These are phyloP conservation scores for Graphilbum ipis-grandicollis DNA, from an alignment of 2,329 filamentous ascomycete genomes.

Conservation along the genomic window DNA sequence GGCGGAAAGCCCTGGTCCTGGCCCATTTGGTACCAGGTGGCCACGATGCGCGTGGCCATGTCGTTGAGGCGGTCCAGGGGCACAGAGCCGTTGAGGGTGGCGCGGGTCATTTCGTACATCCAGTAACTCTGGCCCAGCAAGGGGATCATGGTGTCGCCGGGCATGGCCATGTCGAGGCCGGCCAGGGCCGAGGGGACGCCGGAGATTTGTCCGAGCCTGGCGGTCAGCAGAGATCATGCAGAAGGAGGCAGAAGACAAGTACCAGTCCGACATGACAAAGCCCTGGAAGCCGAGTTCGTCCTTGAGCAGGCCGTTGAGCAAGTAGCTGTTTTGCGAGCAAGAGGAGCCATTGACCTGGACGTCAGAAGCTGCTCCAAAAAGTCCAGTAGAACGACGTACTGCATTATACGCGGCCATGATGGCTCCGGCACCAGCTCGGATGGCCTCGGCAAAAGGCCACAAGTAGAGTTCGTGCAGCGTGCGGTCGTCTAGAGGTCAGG, in stretches of 20 bases:
- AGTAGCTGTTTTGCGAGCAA: conserved; percentile 48
- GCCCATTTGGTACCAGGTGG: conserved; percentile 41
- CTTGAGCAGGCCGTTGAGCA: conserved; percentile 62
- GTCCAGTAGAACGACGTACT: too few relatives aligned
- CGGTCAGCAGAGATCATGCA: too few relatives aligned
- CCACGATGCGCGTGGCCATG: conserved; percentile 36
- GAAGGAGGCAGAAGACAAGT: too few relatives aligned
- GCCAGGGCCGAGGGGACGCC: conserved; percentile 58
- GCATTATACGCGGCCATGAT: not conserved
- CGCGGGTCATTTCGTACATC: conserved; percentile 35
- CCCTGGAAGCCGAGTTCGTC: conserved; percentile 67
- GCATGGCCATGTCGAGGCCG: conserved; percentile 49
- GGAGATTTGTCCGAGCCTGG: conserved; percentile 57
- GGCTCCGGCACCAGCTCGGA: not conserved
- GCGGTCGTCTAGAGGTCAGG: not conserved
- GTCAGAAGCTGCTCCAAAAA: too few relatives aligned
- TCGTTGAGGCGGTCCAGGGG: conserved; percentile 38
- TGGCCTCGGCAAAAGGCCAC: not conserved
- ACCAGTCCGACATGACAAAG: conserved; percentile 67
- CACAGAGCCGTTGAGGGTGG: conserved; percentile 38
- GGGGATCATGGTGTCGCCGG: too few relatives aligned
- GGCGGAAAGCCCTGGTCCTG: conserved; percentile 37
- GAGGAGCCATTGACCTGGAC: not conserved
- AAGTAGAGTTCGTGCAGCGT: not conserved
- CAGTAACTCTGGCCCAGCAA: conserved; percentile 39